Evolutionary conservation across 306 rosid genomes (phyloP).

Genomic region (Trifolium pratense): DNA sequence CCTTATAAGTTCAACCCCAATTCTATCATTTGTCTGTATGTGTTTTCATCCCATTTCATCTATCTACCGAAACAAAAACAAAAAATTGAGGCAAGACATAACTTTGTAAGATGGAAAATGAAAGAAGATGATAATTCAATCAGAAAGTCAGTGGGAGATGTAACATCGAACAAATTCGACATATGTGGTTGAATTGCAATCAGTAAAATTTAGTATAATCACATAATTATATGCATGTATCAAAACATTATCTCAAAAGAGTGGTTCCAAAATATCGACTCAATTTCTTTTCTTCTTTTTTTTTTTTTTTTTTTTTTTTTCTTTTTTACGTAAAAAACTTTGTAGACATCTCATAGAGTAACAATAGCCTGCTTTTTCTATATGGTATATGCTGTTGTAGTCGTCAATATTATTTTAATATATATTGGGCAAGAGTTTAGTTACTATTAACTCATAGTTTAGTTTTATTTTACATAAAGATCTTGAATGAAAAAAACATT

Average conservation of each 20-base stretch:
- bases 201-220: not conserved
- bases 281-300: not conserved
- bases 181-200: constrained; percentile 39
- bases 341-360: not conserved
- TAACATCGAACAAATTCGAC: constrained; percentile 30
- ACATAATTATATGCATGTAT: not conserved
- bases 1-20: too few relatives aligned
- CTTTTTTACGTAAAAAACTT: not conserved
- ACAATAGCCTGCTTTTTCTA: not conserved
- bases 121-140: constrained; percentile 12
- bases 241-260: constrained; percentile 38
- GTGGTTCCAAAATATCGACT: not conserved
- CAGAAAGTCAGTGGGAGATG: constrained; percentile 8
- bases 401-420: too few relatives aligned
- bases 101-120: constrained; percentile 6
- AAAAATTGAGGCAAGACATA: not conserved
- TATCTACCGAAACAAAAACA: too few relatives aligned
- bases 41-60: too few relatives aligned
- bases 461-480: too few relatives aligned
- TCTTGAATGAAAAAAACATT: too few relatives aligned
- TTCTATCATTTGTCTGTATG: too few relatives aligned
- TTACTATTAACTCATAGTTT: too few relatives aligned
- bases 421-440: too few relatives aligned
- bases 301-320: not conserved
- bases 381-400: too few relatives aligned